Evolutionary conservation across 768 basidiomycete genomes (phyloP).

Genomic region (Xanthoconium purpureum): DNA sequence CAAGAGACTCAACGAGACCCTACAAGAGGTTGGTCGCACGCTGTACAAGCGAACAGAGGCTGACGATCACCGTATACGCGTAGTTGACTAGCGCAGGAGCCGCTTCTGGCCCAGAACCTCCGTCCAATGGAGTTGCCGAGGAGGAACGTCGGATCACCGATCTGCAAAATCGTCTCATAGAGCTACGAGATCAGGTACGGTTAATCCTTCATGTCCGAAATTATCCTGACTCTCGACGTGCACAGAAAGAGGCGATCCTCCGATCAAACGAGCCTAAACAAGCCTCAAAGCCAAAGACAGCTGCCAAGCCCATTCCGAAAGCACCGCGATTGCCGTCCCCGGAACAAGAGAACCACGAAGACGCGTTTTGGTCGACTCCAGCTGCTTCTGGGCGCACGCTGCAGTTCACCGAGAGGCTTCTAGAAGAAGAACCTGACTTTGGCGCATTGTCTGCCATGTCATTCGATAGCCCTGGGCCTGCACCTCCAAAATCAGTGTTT

Average conservation of each 20-base stretch:
- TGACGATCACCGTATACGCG: neutral
- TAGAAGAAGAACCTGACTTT: constrained; percentile 63
- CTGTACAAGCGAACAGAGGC: constrained; percentile 2
- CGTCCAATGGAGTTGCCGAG: constrained; percentile 30
- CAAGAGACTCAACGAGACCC: constrained; percentile 30
- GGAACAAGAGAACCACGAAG: constrained; percentile 43
- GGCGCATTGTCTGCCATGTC: constrained; percentile 45
- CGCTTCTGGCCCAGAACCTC: constrained; percentile 20
- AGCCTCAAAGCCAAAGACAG: constrained; percentile 8
- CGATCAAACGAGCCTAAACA: constrained; percentile 19
- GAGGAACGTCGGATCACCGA: constrained; percentile 45
- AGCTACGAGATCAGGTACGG: constrained; percentile 39
- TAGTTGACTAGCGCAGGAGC: constrained; percentile 18
- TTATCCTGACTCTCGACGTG: neutral
- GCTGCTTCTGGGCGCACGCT: constrained; percentile 51
- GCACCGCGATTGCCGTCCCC: constrained; percentile 17
- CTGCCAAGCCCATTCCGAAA: constrained; percentile 12
- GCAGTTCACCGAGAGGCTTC: constrained; percentile 59
- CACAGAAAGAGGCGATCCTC: constrained; percentile 30
- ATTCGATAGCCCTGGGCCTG: constrained; percentile 45
- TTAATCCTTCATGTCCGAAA: neutral
- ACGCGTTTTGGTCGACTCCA: constrained; percentile 64
- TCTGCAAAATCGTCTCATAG: constrained; percentile 40
- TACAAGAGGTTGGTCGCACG: constrained; percentile 38
- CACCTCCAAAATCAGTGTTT: constrained; percentile 30